These are phyloP conservation scores for Firmiana major DNA, from an alignment of 345 rosid genomes.

Conservation along the genomic window DNA sequence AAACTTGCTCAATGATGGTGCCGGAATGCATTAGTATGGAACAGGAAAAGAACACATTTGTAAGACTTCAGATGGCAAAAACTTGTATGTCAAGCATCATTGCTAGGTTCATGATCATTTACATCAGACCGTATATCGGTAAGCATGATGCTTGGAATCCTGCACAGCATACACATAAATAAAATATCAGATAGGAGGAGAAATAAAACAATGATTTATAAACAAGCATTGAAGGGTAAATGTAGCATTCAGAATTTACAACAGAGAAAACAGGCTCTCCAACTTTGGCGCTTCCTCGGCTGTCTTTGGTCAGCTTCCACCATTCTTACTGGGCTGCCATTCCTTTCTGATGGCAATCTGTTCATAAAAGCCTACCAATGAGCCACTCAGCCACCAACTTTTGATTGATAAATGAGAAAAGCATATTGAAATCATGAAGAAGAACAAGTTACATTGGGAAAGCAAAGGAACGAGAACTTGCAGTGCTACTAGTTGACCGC, in stretches of 20 bases:
- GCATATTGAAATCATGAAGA: neutral
- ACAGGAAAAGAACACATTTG: too few relatives aligned
- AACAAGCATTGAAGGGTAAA: neutral
- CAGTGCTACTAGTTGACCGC: constrained; percentile 27
- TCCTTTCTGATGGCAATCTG: constrained; percentile 43
- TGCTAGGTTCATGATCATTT: too few relatives aligned
- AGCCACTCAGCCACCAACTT: neutral
- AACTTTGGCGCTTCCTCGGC: constrained; percentile 19
- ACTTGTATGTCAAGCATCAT: too few relatives aligned
- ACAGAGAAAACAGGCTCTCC: constrained; percentile 35
- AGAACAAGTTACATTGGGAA: constrained; percentile 37
- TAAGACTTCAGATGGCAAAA: too few relatives aligned
- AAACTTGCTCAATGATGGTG: too few relatives aligned
- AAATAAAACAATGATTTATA: neutral
- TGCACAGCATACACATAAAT: neutral
- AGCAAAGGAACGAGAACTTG: constrained; percentile 33
- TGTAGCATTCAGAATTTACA: constrained; percentile 31
- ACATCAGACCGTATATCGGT: too few relatives aligned
- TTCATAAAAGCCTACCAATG: neutral
- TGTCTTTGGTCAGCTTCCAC: constrained; percentile 21
- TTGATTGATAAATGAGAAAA: neutral
- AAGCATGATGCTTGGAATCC: neutral
- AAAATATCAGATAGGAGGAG: neutral
- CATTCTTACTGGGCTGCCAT: constrained; percentile 46
- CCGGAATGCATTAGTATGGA: too few relatives aligned